Conservation (phyloP, 805 yeast species). For the Candida nitratophila region DNA sequence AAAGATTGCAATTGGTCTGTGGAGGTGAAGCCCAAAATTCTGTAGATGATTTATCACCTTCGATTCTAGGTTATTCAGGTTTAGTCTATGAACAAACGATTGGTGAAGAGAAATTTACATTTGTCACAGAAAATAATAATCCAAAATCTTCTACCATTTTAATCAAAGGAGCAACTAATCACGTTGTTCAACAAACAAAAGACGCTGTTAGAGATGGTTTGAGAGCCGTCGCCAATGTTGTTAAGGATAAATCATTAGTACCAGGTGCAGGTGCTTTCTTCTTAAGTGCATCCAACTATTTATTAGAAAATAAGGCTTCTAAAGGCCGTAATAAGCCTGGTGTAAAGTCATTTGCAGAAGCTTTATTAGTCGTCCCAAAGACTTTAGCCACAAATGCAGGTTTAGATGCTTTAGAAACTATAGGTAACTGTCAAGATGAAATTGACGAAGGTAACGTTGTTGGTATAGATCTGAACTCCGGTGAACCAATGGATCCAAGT, state of each 20-base stretch:
- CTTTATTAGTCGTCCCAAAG: slow-evolving; percentile 85
- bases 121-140: slow-evolving; percentile 81
- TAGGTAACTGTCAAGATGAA: slow-evolving; percentile 86
- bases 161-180: slow-evolving; percentile 89
- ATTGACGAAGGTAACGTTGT: slow-evolving; percentile 72
- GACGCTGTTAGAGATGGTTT: slow-evolving; percentile 98
- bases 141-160: slow-evolving; percentile 90
- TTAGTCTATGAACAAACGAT: slow-evolving; percentile 84
- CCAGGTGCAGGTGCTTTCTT: slow-evolving; percentile 98
- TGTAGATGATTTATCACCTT: slow-evolving; percentile 83
- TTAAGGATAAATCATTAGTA: slow-evolving; percentile 75
- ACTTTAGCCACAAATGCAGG: slow-evolving; percentile 91
- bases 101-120: slow-evolving; percentile 97
- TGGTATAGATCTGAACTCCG: slow-evolving; percentile 85
- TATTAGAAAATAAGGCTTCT: slow-evolving; percentile 47
- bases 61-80: slow-evolving; percentile 82
- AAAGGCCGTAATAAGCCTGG: slow-evolving; percentile 90
- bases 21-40: slow-evolving; percentile 98
- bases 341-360: slow-evolving; percentile 88
- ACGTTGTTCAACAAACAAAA: slow-evolving; percentile 83
- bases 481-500: slow-evolving; percentile 94
- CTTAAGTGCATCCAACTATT: slow-evolving; percentile 69
- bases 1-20: slow-evolving; percentile 88
- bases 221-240: slow-evolving; percentile 86
- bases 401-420: slow-evolving; percentile 82